Base-by-base conservation (phyloP, 2,329 filamentous ascomycete species). In the Bipolaris sorokiniana region DNA sequence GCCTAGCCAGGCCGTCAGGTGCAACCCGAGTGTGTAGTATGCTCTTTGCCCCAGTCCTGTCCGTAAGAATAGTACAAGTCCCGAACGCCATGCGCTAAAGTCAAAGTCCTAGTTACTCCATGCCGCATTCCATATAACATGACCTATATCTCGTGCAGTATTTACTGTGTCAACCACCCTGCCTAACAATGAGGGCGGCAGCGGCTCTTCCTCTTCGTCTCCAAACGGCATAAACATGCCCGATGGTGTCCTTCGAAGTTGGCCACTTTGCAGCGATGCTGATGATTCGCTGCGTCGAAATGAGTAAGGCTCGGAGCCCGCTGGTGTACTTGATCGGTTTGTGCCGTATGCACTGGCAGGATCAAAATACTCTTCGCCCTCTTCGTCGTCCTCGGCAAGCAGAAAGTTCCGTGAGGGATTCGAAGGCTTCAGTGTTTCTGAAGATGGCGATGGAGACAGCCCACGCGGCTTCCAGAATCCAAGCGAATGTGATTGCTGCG, bases 161-260 rank as follows among this genome's bases (percentile, higher is more conserved):
- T 88, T 88, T 58, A 88, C 83, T 5, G 90, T 94, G 78, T 96
- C 90, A 73, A 93, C 87, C 48, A 96, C 88, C 68, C 88, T 87
- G 59, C 90, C 90, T 70, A 96, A 85, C 53, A 96, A 82, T 45
- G 89, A 89, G 49, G 82, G 77, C 7, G 79, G 77, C 3, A 80
- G 76, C 40, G 82, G 72, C 76, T 85, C 82, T 50, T 84, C 80
- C 63, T 92, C 90, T 58, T 87, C 87, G 66, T 92, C 89, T 66
- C 92, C 90, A 66, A 88, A 90, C 7, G 92, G 91, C 90, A 96
- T 93, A 68, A 96, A 90, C 91, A 96, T 96, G 65, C 92, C 92
- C 37, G 91, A 95, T 48, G 87, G 82, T 18, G 91, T 96, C 65
- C 92, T 84, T 61, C 89, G 87, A 81, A 96, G 88, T 50, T 88